Percentiles rank a stretch among this genome's conserved stretches.
Evolutionary conservation across 768 basidiomycete species (phyloP).

Genomic region (Boletus rubroflammeus): DNA sequence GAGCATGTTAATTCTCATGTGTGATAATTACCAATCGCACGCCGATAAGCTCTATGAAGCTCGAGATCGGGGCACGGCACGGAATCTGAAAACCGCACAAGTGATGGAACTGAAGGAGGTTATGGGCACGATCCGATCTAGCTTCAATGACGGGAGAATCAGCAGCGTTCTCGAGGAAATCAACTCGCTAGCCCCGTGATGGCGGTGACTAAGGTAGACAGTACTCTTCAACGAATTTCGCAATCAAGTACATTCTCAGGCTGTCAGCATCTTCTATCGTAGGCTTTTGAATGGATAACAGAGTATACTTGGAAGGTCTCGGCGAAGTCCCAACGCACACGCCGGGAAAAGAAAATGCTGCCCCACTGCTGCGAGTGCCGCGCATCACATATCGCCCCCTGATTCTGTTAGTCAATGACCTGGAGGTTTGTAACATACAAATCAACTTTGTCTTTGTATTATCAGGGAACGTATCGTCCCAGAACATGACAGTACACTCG

Average conservation of each 20-base stretch:
- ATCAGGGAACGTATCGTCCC: neutral
- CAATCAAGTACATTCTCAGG: neutral
- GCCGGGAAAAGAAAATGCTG: neutral
- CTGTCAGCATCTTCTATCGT: neutral
- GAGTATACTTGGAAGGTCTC: neutral
- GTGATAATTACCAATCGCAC: neutral
- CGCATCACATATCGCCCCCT: neutral
- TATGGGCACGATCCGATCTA: constrained; percentile 38
- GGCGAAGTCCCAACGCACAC: neutral
- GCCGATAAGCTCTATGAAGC: constrained; percentile 45
- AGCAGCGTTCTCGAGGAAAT: constrained; percentile 50
- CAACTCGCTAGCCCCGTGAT: constrained; percentile 31
- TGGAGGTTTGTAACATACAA: neutral
- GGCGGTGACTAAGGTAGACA: neutral
- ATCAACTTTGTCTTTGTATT: neutral
- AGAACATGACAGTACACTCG: neutral
- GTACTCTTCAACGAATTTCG: neutral
- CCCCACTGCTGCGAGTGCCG: neutral
- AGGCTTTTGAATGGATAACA: neutral
- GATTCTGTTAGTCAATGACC: neutral
- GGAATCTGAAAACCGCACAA: constrained; percentile 37
- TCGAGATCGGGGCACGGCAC: constrained; percentile 34
- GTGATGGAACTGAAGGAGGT: constrained; percentile 38
- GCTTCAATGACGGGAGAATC: constrained; percentile 60
- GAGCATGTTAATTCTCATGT: constrained; percentile 19